phyloP scores from a whole-genome alignment of 2,329 filamentous ascomycete genomes.

The Dryadomyces quercivorus region DNA sequence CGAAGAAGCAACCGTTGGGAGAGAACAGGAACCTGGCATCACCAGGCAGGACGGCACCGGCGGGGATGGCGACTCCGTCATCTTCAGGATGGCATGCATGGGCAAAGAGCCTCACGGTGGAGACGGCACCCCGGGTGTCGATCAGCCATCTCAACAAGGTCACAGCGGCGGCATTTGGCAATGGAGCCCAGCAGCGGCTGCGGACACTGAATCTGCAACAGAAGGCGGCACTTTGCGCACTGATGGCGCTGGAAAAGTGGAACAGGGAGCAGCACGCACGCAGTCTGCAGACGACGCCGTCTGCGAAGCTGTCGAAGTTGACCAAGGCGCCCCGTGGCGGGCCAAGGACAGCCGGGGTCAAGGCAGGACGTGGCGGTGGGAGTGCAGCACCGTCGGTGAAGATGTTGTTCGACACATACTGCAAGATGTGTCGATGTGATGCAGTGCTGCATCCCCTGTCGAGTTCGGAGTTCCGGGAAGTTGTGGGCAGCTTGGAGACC shows the following conservation, averaged over 20 bases:
- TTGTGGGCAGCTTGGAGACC: constrained; percentile 80
- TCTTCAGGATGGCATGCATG: constrained; percentile 27
- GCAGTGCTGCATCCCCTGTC: constrained; percentile 84
- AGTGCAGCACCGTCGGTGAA: constrained; percentile 65
- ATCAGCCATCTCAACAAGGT: constrained; percentile 88
- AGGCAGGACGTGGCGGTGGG: background rate
- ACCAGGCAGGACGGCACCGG: background rate
- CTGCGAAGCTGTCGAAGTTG: constrained; percentile 16
- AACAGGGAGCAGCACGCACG: constrained; percentile 39
- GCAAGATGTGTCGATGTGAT: constrained; percentile 69
- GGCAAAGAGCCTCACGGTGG: constrained; percentile 51
- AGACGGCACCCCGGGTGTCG: constrained; percentile 76
- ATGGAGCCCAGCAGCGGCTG: constrained; percentile 74
- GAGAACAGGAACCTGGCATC: constrained; percentile 70
- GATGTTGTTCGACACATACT: constrained; percentile 73
- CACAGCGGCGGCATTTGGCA: constrained; percentile 79
- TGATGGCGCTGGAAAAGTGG: constrained; percentile 75
- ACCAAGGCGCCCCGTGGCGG: constrained; percentile 18
- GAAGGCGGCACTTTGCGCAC: constrained; percentile 82
- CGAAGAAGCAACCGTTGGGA: constrained; percentile 57
- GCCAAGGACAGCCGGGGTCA: constrained; percentile 36
- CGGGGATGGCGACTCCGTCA: constrained; percentile 21
- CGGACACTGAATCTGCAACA: constrained; percentile 88
- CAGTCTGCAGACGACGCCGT: background rate
- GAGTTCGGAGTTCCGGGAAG: constrained; percentile 86